Conservation (phyloP, 768 basidiomycete species). For the Naganishia vishniacii region DNA sequence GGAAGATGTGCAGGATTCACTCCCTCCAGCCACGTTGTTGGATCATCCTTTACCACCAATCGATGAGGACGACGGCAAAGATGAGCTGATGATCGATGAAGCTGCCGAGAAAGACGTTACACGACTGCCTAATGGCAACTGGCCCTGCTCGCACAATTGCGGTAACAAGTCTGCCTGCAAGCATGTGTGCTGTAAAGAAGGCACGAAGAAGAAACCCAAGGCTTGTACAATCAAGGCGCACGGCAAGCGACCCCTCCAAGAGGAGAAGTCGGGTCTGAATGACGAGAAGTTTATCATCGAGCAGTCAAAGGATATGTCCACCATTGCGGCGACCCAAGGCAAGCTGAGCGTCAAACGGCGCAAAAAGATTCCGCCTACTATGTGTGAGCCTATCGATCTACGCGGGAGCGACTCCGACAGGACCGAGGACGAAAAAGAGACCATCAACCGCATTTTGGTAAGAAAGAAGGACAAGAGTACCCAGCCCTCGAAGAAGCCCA, state of each 20-base stretch:
- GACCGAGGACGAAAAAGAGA: neutral
- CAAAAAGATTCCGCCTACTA: neutral
- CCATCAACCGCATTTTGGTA: slow-evolving; percentile 6
- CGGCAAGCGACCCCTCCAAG: neutral
- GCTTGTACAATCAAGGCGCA: neutral
- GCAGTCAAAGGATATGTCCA: neutral
- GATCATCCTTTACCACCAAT: neutral
- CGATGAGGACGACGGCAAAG: neutral
- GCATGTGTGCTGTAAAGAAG: slow-evolving; percentile 28
- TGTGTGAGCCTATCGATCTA: neutral
- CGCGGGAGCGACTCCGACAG: slow-evolving; percentile 3
- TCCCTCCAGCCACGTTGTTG: neutral
- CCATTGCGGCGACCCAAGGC: neutral
- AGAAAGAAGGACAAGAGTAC: neutral
- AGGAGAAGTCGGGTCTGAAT: neutral
- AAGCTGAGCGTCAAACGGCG: neutral
- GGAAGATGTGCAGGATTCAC: neutral
- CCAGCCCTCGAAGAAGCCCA: neutral
- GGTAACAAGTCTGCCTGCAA: slow-evolving; percentile 16
- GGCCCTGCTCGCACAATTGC: slow-evolving; percentile 24
- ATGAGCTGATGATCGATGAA: neutral
- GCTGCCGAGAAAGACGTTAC: neutral
- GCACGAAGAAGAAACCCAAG: slow-evolving; percentile 25
- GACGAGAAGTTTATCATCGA: neutral
- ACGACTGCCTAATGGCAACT: slow-evolving; percentile 28